A percentile compares a stretch with the other conserved stretches of the same genome.
These are phyloP conservation scores for Podaxis pistillaris DNA, from an alignment of 768 basidiomycete genomes.

Conservation along the genomic window DNA sequence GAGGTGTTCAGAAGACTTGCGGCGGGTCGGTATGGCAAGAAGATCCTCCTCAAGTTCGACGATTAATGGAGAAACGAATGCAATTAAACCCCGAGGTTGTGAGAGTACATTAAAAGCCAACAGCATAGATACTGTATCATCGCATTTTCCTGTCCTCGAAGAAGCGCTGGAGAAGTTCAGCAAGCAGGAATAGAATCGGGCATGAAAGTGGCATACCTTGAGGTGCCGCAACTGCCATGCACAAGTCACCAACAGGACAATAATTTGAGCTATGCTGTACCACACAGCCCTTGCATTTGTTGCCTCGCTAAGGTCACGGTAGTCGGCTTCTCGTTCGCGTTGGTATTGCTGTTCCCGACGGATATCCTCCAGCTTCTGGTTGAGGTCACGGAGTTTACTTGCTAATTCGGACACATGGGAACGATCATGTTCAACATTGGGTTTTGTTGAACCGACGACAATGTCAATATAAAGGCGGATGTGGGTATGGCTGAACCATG, in stretches of 20 bases:
- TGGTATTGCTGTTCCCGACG: constrained; percentile 97
- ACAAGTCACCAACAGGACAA: constrained; percentile 80
- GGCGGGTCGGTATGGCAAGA: constrained; percentile 39
- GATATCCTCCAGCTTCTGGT: constrained; percentile 90
- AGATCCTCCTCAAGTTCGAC: constrained; percentile 40
- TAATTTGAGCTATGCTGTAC: constrained; percentile 90
- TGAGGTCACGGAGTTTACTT: constrained; percentile 85
- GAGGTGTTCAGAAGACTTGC: constrained; percentile 42
- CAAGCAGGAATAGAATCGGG: not conserved
- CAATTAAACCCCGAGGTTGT: constrained; percentile 10
- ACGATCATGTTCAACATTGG: constrained; percentile 86
- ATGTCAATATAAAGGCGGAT: constrained; percentile 95
- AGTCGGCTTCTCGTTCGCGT: constrained; percentile 91
- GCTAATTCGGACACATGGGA: constrained; percentile 82
- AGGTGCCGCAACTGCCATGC: constrained; percentile 93
- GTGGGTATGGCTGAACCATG: constrained; percentile 85
- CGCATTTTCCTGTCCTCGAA: constrained; percentile 85
- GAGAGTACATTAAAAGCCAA: constrained; percentile 4
- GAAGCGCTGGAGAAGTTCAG: constrained; percentile 53
- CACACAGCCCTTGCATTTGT: constrained; percentile 94
- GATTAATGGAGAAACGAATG: not conserved
- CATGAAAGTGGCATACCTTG: constrained; percentile 52
- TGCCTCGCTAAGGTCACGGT: constrained; percentile 81
- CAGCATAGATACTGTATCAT: constrained; percentile 29
- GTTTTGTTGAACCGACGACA: constrained; percentile 83